A percentile compares a stretch with the other conserved stretches of the same genome.
These are phyloP conservation scores for Singerocomus rubriflavus DNA, from an alignment of 1,284 basidiomycete species.

Conservation along the genomic window DNA sequence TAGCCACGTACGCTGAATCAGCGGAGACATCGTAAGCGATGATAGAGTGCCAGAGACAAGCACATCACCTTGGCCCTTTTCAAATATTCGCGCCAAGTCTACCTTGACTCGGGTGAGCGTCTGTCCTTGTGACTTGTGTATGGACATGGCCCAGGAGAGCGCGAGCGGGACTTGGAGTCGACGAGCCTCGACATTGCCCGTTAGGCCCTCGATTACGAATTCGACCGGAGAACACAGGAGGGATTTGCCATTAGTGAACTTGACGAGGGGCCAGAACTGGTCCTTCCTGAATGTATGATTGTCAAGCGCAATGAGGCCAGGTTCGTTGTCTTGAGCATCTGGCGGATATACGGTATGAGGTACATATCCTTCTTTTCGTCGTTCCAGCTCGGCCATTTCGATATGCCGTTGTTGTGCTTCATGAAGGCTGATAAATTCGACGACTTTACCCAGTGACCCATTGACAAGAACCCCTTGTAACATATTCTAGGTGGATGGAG, in stretches of 20 bases:
- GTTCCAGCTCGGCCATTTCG: conserved; percentile 34
- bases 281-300: conserved; percentile 24
- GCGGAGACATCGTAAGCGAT: conserved; percentile 16
- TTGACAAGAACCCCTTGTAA: conserved; percentile 70
- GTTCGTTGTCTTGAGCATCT: conserved; percentile 9
- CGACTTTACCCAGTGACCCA: conserved; percentile 80
- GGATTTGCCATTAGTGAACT: conserved; percentile 43
- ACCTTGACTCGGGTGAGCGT: conserved; percentile 75
- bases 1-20: conserved; percentile 81
- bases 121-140: conserved; percentile 88
- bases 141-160: conserved; percentile 78
- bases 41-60: background rate
- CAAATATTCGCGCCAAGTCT: conserved; percentile 67
- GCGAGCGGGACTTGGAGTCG: conserved; percentile 69
- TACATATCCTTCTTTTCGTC: conserved; percentile 10
- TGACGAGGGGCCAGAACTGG: conserved; percentile 52
- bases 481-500: conserved; percentile 40
- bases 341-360: conserved; percentile 2
- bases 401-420: conserved; percentile 45
- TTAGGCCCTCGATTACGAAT: conserved; percentile 52
- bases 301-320: conserved; percentile 25
- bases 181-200: conserved; percentile 48
- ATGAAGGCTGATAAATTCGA: conserved; percentile 52
- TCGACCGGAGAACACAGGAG: conserved; percentile 49
- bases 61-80: conserved; percentile 69